phyloP scores from a whole-genome alignment of 2,329 filamentous ascomycete species.

The Rugonectria rugulosa region DNA sequence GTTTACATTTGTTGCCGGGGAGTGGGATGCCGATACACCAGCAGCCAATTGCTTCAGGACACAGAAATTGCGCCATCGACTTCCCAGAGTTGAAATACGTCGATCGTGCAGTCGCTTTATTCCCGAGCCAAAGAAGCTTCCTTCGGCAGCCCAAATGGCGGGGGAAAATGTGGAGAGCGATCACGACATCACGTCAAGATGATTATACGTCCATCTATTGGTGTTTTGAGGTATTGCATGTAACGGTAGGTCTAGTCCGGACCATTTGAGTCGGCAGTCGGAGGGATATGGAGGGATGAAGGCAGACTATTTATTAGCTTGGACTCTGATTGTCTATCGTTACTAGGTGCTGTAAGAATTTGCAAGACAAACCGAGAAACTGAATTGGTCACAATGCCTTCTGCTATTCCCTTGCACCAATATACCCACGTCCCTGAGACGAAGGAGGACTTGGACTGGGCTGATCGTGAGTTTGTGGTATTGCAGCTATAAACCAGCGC shows the following conservation, averaged over 20 bases:
- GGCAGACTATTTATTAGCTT: slow-evolving; percentile 9
- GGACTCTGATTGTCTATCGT: not conserved
- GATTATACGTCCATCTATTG: slow-evolving; percentile 3
- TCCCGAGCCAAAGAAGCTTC: slow-evolving; percentile 5
- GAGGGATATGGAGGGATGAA: not conserved
- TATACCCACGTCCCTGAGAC: slow-evolving; percentile 48
- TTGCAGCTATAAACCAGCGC: no score
- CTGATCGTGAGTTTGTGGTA: slow-evolving; percentile 39
- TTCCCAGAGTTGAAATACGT: slow-evolving; percentile 2
- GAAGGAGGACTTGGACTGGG: slow-evolving; percentile 47
- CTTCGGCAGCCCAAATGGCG: not conserved
- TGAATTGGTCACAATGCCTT: slow-evolving; percentile 39
- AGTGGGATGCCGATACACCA: slow-evolving; percentile 20
- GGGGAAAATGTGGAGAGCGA: slow-evolving; percentile 18
- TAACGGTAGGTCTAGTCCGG: not conserved
- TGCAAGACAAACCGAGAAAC: not conserved
- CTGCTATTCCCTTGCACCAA: slow-evolving; percentile 42
- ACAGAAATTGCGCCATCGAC: slow-evolving; percentile 5
- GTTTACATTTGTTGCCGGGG: not conserved
- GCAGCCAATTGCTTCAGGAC: not conserved
- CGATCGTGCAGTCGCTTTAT: slow-evolving; percentile 1
- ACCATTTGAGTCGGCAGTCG: not conserved
- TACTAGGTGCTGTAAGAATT: not conserved
- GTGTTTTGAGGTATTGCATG: not conserved
- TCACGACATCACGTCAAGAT: slow-evolving; percentile 18